phyloP scores from a whole-genome alignment of 2,329 filamentous ascomycete genomes.

The Fusarium pseudonygamai region DNA sequence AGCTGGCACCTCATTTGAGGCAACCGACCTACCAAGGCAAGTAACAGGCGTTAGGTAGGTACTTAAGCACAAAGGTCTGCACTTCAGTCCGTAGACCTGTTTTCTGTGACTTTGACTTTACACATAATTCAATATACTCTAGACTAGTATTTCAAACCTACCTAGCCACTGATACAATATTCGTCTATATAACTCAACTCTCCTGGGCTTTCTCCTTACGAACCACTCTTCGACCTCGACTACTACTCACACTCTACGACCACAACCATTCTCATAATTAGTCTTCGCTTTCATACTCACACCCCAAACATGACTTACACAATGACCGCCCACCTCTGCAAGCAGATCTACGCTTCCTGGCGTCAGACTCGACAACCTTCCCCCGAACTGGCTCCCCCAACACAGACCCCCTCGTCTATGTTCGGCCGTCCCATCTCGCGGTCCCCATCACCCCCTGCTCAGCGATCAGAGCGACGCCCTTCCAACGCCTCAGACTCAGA shows the following conservation, averaged over 20 bases:
- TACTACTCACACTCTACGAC: not conserved
- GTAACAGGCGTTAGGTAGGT: not conserved
- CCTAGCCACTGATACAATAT: not conserved
- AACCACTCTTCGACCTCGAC: not conserved
- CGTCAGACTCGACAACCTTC: conserved; percentile 58
- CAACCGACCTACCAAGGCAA: not conserved
- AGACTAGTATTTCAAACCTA: not conserved
- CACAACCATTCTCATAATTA: not conserved
- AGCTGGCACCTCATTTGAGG: conserved; percentile 13
- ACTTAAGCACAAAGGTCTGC: conserved; percentile 24
- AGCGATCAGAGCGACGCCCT: conserved; percentile 38
- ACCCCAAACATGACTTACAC: conserved; percentile 64
- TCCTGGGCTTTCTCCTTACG: not conserved
- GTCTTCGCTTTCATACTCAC: not conserved
- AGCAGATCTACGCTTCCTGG: conserved; percentile 69
- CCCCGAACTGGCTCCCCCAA: conserved; percentile 46
- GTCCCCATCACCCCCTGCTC: conserved; percentile 41
- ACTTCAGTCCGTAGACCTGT: not conserved
- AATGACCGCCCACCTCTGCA: conserved; percentile 69
- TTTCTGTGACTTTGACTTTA: not conserved
- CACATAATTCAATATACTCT: not conserved
- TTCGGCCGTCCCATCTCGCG: conserved; percentile 35
- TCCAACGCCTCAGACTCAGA: conserved; percentile 42
- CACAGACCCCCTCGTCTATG: conserved; percentile 41
- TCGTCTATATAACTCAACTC: not conserved